Evolutionary conservation across 164 flowering plant species (phyloP).

Genomic region (Nymphaea colorata): DNA sequence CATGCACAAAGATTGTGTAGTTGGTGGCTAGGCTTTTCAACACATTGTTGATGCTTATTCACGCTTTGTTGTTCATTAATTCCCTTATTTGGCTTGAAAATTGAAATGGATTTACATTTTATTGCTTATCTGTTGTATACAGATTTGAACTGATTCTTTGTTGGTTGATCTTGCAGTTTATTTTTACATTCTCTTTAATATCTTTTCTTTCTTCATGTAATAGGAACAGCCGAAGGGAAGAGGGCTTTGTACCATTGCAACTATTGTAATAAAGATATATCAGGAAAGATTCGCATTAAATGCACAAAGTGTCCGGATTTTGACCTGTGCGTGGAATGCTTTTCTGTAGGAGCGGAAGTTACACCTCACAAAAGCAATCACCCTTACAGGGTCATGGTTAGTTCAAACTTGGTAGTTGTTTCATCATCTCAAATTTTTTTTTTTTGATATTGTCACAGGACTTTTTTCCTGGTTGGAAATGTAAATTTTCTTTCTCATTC

Average conservation of each 20-base stretch:
- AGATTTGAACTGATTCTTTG: no score
- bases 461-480: no score
- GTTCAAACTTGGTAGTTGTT: constrained; percentile 6
- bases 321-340: constrained; percentile 88
- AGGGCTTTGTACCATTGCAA: constrained; percentile 69
- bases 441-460: background rate
- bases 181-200: background rate
- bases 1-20: no score
- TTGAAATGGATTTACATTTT: no score
- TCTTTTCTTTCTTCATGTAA: constrained; percentile 8
- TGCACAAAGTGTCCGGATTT: constrained; percentile 72
- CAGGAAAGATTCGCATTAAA: constrained; percentile 67
- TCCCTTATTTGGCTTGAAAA: no score
- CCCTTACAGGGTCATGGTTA: constrained; percentile 88
- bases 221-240: constrained; percentile 55
- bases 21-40: no score
- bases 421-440: background rate
- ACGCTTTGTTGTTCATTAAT: no score
- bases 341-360: constrained; percentile 81
- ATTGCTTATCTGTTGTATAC: no score
- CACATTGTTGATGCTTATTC: no score
- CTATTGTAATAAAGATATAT: constrained; percentile 72
- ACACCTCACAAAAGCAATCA: constrained; percentile 80
- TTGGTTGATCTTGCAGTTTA: no score
- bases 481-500: background rate